A percentile compares a stretch with the other conserved stretches of the same genome.
phyloP scores from a whole-genome alignment of 192 early-diverging fungal species.

The Coemansia sp. region DNA sequence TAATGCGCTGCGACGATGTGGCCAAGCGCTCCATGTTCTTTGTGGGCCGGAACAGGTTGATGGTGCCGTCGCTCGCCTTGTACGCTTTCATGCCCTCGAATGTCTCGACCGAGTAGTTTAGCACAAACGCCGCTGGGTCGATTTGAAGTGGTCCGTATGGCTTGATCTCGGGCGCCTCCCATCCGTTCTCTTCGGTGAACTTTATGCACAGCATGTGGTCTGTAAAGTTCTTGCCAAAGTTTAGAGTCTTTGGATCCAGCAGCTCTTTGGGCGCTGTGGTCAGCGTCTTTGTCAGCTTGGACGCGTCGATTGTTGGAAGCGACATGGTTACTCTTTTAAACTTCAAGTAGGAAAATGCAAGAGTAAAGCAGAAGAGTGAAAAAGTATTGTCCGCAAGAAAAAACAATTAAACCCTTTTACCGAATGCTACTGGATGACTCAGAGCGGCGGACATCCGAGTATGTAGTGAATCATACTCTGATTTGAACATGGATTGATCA shows the following conservation, averaged over 20 bases:
- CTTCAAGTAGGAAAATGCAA: neutral
- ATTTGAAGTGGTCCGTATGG: conserved; percentile 81
- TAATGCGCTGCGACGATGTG: conserved; percentile 79
- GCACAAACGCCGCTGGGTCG: conserved; percentile 83
- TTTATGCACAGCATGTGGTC: conserved; percentile 94
- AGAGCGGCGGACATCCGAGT: neutral
- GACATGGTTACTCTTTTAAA: conserved; percentile 11
- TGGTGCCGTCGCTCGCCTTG: conserved; percentile 83
- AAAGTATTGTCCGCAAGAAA: neutral
- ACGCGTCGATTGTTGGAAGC: conserved; percentile 39
- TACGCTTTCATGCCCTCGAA: conserved; percentile 95
- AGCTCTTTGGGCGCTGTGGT: conserved; percentile 33
- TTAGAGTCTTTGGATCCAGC: conserved; percentile 50
- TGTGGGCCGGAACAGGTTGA: conserved; percentile 92
- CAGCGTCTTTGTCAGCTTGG: conserved; percentile 47
- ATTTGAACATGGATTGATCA: too few relatives aligned
- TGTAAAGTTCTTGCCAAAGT: conserved; percentile 88
- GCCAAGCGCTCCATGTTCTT: conserved; percentile 95
- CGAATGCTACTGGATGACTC: neutral
- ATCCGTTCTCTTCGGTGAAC: conserved; percentile 73
- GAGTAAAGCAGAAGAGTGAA: neutral
- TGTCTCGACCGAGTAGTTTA: conserved; percentile 93
- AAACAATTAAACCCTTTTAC: neutral
- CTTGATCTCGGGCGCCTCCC: conserved; percentile 82
- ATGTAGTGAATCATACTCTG: too few relatives aligned